Evolutionary conservation across 768 basidiomycete species (phyloP).

Genomic region (Termitomyces sp.): DNA sequence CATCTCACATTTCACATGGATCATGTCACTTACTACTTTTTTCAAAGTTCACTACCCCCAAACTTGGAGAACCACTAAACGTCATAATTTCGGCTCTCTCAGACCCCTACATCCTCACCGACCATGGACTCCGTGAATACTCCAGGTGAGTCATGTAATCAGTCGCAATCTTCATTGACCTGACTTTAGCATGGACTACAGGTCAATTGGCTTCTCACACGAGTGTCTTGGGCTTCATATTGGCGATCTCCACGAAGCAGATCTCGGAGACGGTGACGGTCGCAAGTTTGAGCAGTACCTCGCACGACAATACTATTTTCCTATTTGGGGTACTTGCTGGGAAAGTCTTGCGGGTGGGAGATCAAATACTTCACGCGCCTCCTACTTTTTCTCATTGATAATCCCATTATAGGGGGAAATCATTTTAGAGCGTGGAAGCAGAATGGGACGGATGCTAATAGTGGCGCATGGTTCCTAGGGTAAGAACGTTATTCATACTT

Average conservation of each 20-base stretch:
- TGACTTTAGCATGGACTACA: conserved; percentile 23
- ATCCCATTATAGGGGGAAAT: conserved; percentile 59
- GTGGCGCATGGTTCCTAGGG: conserved; percentile 86
- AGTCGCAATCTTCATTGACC: not conserved
- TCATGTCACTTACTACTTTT: conserved; percentile 3
- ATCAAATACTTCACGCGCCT: not conserved
- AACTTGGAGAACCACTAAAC: conserved; percentile 80
- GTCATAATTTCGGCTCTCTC: conserved; percentile 77
- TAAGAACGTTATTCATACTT: conserved; percentile 23
- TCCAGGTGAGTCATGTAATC: conserved; percentile 50
- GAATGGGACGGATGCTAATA: conserved; percentile 70
- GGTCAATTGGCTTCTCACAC: conserved; percentile 78
- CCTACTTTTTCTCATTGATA: conserved; percentile 2
- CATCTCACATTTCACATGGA: not conserved
- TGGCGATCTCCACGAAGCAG: conserved; percentile 72
- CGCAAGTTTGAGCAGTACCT: conserved; percentile 68
- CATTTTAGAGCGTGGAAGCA: conserved; percentile 91
- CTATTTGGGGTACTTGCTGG: conserved; percentile 85
- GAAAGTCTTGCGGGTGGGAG: conserved; percentile 67
- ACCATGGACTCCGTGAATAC: conserved; percentile 66
- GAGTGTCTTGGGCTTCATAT: conserved; percentile 82
- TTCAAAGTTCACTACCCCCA: conserved; percentile 59
- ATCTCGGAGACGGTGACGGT: conserved; percentile 82
- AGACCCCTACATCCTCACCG: conserved; percentile 78
- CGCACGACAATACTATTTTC: conserved; percentile 75